phyloP scores from a whole-genome alignment of 257 asterid species.

The Paulownia fortunei region DNA sequence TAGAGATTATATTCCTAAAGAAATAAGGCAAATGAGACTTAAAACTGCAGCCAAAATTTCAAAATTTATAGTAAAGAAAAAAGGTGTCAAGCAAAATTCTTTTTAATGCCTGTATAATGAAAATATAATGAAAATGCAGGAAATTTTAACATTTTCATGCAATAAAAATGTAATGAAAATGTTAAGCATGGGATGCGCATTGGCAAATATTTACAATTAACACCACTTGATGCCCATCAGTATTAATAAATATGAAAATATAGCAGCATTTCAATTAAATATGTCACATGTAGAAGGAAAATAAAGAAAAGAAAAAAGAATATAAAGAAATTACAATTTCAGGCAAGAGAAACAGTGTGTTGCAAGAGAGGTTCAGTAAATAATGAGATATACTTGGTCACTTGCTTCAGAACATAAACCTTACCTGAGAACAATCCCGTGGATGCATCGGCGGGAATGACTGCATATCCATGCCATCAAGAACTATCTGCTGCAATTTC shows the following conservation, averaged over 20 bases:
- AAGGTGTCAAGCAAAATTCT: neutral
- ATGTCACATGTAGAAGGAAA: conserved; percentile 11
- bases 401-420: conserved; percentile 25
- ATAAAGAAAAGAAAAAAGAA: neutral
- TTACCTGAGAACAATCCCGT: conserved; percentile 95
- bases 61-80: neutral
- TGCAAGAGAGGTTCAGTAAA: neutral
- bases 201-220: neutral
- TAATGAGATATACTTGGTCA: conserved; percentile 23
- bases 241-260: neutral
- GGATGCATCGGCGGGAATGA: conserved; percentile 89
- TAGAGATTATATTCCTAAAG: neutral
- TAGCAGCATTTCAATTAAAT: conserved; percentile 5
- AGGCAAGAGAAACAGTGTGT: neutral
- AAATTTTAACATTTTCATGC: neutral
- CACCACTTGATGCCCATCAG: neutral
- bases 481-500: conserved; percentile 84
- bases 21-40: neutral
- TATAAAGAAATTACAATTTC: neutral
- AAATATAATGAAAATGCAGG: neutral
- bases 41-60: neutral
- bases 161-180: conserved; percentile 2
- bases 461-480: conserved; percentile 72
- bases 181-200: neutral
- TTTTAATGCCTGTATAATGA: neutral